Percentiles rank a stretch among this genome's conserved stretches.
These are phyloP conservation scores for Ophiocytium majus DNA, from an alignment of 352 stramenopile species.

Conservation along the genomic window DNA sequence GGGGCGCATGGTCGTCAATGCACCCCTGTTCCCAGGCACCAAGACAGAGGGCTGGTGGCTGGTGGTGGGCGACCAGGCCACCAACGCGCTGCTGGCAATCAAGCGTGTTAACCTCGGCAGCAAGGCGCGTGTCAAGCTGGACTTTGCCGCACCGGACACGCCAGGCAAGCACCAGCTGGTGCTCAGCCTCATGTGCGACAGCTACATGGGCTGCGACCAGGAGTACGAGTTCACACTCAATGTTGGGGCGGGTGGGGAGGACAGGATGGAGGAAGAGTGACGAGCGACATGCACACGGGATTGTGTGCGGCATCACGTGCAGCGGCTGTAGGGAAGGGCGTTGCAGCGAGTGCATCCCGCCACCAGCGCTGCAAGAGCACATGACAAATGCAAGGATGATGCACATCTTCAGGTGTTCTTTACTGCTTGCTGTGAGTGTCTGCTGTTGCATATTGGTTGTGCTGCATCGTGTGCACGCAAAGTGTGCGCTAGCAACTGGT, in stretches of 20 bases:
- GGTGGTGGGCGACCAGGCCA: constrained; percentile 89
- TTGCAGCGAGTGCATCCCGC: too few relatives aligned
- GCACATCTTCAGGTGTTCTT: too few relatives aligned
- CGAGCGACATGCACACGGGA: too few relatives aligned
- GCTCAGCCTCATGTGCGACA: constrained; percentile 98
- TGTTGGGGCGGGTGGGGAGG: constrained; percentile 61
- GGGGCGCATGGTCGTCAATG: constrained; percentile 48
- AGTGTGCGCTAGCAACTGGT: too few relatives aligned
- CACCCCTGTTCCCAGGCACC: constrained; percentile 70
- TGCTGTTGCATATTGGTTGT: too few relatives aligned
- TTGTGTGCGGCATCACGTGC: too few relatives aligned
- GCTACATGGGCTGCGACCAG: constrained; percentile 95
- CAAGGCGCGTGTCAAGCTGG: constrained; percentile 76
- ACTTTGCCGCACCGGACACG: constrained; percentile 88
- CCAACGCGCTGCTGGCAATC: constrained; percentile 93
- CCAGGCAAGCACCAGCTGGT: constrained; percentile 86
- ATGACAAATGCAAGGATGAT: too few relatives aligned
- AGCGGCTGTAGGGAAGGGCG: too few relatives aligned
- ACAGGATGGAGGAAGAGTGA: too few relatives aligned
- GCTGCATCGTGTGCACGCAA: too few relatives aligned
- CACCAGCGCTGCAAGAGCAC: too few relatives aligned
- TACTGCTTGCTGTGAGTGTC: too few relatives aligned
- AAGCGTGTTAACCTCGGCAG: constrained; percentile 77
- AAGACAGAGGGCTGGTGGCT: constrained; percentile 99
- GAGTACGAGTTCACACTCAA: constrained; percentile 86